These are phyloP conservation scores for Brasenia schreberi DNA, from an alignment of 164 flowering plant species.

Conservation along the genomic window DNA sequence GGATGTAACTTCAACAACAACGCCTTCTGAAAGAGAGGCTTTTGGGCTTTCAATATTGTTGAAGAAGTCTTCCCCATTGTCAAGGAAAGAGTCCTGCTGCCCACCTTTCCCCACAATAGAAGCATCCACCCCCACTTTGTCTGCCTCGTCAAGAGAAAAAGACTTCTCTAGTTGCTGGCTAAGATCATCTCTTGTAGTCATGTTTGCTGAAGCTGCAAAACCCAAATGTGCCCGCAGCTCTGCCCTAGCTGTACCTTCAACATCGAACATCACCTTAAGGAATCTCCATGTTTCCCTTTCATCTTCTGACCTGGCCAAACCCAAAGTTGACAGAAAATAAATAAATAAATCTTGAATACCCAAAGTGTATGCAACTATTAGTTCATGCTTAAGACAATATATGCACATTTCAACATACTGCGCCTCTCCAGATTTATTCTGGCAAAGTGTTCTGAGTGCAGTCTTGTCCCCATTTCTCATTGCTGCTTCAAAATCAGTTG, in stretches of 20 bases:
- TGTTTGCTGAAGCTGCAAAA: conserved; percentile 38
- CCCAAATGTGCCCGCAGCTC: conserved; percentile 75
- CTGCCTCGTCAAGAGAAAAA: conserved; percentile 36
- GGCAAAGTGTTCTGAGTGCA: conserved; percentile 59
- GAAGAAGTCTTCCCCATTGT: conserved; percentile 92
- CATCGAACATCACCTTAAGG: conserved; percentile 85
- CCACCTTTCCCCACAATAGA: conserved; percentile 14
- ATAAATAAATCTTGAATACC: too few species aligned
- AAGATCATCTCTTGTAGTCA: conserved; percentile 26
- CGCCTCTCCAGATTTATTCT: conserved; percentile 63
- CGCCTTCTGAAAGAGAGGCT: conserved; percentile 36
- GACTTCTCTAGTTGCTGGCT: conserved; percentile 33
- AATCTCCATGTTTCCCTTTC: conserved; percentile 93
- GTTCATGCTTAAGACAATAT: neutral
- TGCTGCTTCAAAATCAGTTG: conserved; percentile 89
- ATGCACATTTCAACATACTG: conserved; percentile 33
- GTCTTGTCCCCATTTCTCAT: conserved; percentile 77
- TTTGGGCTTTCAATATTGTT: conserved; percentile 95
- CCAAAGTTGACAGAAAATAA: neutral
- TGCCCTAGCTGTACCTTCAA: conserved; percentile 72
- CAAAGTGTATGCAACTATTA: neutral
- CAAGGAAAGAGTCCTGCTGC: conserved; percentile 17
- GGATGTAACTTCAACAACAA: conserved; percentile 15
- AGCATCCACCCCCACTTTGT: conserved; percentile 16
- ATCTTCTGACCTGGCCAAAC: conserved; percentile 46